Base-by-base conservation (phyloP, 208 protist genomes). In the Trypanosoma grayi region DNA sequence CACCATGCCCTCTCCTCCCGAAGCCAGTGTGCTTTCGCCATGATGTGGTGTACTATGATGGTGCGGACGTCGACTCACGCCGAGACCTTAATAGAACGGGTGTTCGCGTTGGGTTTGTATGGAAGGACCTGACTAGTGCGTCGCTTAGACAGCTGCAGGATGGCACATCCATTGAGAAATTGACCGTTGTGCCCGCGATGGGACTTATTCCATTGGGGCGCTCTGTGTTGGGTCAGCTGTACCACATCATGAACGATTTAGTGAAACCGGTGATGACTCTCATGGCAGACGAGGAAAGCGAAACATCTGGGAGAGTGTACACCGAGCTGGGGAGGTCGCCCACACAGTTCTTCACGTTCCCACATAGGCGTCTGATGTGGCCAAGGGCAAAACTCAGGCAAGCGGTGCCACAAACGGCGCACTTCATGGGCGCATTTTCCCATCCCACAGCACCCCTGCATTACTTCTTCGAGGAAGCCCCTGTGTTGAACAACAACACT, bases 161-260 rank as follows among this genome's bases (percentile, higher is more conserved):
- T n/a, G 30, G 65, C 18, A 0, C 43, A 22, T 37, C 20, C 16
- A n/a, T 48, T 18, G 24, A 54, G 3, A 43, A 25, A 10, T 2
- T 56, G 4, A 45, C 48, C 3, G 44, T 62, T 11, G 56, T 72
- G 28, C 66, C 66, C 22, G 66, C 66, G 34, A 55, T 73, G 16
- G 54, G 51, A 22, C 22, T 73, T 30, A 11, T 73, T 53, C 34
- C 52, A 0, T 28, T 60, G 4, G 58, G 57, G 7, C 18, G 34
- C 2, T 66, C 39, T 34, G 53, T 64, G 37, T 2, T 44, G 11
- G 56, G 58, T n/a, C 66, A 72, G 20, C 44, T 72, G 25, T 64
- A 63, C 41, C 57, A 66, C 27, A 39, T 40, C n/a, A 50, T 72
- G 22, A 54, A 62, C 41, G 66, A 72, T 44, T 40, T 52, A 24